phyloP scores from a whole-genome alignment of 805 yeast genomes.

The Candida silvicultrix region DNA sequence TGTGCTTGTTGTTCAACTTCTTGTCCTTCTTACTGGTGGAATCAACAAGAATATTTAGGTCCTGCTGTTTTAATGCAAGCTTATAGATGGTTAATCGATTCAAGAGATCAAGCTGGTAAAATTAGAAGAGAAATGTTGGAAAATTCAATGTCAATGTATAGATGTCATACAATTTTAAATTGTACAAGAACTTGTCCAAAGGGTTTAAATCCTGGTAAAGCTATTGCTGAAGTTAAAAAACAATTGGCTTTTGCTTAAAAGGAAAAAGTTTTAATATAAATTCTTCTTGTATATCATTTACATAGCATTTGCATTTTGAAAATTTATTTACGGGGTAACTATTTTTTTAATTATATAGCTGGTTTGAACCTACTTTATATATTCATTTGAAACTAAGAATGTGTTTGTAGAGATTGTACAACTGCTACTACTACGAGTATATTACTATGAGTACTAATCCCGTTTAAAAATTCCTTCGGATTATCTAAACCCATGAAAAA shows the following conservation, averaged over 20 bases:
- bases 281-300: too few relatives aligned
- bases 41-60: constrained; percentile 96
- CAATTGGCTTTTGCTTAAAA: constrained; percentile 73
- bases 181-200: constrained; percentile 98
- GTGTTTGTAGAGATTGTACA: too few relatives aligned
- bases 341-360: not conserved
- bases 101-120: constrained; percentile 86
- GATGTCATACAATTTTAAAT: constrained; percentile 99
- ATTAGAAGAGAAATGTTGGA: constrained; percentile 84
- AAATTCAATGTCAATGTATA: constrained; percentile 94
- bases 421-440: too few relatives aligned
- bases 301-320: not conserved
- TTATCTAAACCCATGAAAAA: not conserved
- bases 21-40: constrained; percentile 99
- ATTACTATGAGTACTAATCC: too few relatives aligned
- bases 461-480: not conserved
- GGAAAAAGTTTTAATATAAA: too few relatives aligned
- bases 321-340: not conserved
- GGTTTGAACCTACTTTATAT: not conserved
- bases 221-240: constrained; percentile 96
- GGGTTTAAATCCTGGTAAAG: constrained; percentile 96
- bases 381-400: too few relatives aligned
- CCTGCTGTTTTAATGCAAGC: constrained; percentile 99
- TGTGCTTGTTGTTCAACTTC: constrained; percentile 99
- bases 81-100: constrained; percentile 96